These are phyloP conservation scores for Cyberlindnera saturnus DNA, from an alignment of 805 yeast genomes.

Conservation along the genomic window DNA sequence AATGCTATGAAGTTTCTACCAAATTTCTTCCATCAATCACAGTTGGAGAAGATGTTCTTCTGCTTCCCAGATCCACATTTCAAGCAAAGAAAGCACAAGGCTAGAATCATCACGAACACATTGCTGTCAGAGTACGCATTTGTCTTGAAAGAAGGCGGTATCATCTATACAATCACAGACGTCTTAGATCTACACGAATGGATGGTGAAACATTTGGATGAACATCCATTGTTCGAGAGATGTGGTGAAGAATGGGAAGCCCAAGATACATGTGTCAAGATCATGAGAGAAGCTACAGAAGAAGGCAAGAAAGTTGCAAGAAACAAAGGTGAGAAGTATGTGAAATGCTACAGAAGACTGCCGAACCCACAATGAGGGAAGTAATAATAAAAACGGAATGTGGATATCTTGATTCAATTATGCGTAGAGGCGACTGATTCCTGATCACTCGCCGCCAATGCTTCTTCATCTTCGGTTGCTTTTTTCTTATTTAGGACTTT, in stretches of 20 bases:
- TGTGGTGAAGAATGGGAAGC: constrained; percentile 73
- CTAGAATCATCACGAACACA: constrained; percentile 89
- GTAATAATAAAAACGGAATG: neutral
- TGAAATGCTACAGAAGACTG: constrained; percentile 80
- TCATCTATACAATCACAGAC: constrained; percentile 91
- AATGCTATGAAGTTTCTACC: constrained; percentile 98
- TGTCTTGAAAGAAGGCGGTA: constrained; percentile 79
- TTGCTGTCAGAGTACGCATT: constrained; percentile 88
- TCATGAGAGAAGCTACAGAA: constrained; percentile 92
- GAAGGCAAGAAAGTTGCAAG: constrained; percentile 96
- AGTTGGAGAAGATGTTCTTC: constrained; percentile 86
- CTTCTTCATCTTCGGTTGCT: constrained; percentile 23
- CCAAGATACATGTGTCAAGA: constrained; percentile 71
- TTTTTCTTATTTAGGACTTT: constrained; percentile 23
- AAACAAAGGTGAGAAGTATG: constrained; percentile 79
- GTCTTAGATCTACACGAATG: constrained; percentile 89
- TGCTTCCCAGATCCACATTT: constrained; percentile 99
- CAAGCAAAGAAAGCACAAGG: constrained; percentile 95
- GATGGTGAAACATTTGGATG: constrained; percentile 92
- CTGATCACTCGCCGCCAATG: constrained; percentile 20
- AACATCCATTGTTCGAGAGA: constrained; percentile 87
- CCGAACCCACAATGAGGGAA: constrained; percentile 44
- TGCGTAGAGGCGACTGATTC: constrained; percentile 5
- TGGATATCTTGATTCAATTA: neutral
- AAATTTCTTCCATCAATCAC: constrained; percentile 80